These are phyloP conservation scores for Astrephomene gubernaculifera DNA, from an alignment of 139 green algal species.

Conservation along the genomic window DNA sequence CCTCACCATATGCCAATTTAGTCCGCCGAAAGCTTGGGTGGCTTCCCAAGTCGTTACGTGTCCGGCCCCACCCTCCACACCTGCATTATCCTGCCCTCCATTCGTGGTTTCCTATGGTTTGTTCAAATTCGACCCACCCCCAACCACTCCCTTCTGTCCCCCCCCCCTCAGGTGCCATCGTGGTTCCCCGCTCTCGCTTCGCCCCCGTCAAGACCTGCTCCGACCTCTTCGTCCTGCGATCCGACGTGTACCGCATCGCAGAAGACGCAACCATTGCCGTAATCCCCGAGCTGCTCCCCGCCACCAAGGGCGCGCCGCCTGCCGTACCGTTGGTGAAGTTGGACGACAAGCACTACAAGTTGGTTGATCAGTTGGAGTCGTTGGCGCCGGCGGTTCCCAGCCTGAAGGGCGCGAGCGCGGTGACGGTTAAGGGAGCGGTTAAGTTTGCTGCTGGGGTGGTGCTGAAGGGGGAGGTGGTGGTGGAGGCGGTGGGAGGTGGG, in stretches of 20 bases:
- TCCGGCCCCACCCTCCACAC: background rate
- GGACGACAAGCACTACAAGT: slow-evolving; percentile 85
- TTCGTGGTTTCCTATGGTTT: no score
- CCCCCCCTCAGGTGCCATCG: slow-evolving; percentile 60
- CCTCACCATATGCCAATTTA: no score
- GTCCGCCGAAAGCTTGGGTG: no score
- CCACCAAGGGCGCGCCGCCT: background rate
- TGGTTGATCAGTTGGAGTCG: slow-evolving; percentile 85
- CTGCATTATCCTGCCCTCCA: no score
- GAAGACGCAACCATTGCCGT: slow-evolving; percentile 74
- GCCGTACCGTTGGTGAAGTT: slow-evolving; percentile 82
- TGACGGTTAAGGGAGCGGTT: slow-evolving; percentile 85
- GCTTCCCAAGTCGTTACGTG: background rate
- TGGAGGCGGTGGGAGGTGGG: slow-evolving; percentile 40
- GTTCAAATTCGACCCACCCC: no score
- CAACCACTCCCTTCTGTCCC: no score
- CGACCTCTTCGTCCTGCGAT: slow-evolving; percentile 89
- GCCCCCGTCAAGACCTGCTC: slow-evolving; percentile 95
- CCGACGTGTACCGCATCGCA: slow-evolving; percentile 75
- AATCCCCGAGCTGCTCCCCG: background rate
- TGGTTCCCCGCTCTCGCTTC: slow-evolving; percentile 91
- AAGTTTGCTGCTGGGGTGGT: slow-evolving; percentile 63
- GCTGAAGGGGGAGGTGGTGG: slow-evolving; percentile 67
- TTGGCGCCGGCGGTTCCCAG: slow-evolving; percentile 66
- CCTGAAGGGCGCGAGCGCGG: slow-evolving; percentile 63